phyloP scores from a whole-genome alignment of 345 rosid species.

The Salix caprea region DNA sequence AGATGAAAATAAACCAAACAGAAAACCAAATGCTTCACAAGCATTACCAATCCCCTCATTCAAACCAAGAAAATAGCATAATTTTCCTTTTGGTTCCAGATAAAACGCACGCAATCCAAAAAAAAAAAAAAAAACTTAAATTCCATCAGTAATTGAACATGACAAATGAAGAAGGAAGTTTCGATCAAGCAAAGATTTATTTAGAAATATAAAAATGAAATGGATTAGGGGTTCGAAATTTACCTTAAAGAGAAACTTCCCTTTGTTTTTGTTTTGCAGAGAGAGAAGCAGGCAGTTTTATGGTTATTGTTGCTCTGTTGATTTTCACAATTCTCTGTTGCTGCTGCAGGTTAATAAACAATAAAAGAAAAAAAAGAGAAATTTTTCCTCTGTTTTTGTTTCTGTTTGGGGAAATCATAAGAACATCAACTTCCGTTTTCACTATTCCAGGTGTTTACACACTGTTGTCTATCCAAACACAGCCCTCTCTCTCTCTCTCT shows the following conservation, averaged over 20 bases:
- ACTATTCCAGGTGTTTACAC: neutral
- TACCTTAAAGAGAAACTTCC: neutral
- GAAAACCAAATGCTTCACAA: neutral
- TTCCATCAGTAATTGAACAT: neutral
- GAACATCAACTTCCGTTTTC: neutral
- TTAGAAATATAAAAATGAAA: neutral
- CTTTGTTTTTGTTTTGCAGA: neutral
- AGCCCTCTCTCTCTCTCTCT: neutral
- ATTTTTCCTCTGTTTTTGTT: neutral
- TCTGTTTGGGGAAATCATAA: neutral
- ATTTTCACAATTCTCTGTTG: neutral
- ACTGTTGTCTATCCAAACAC: neutral
- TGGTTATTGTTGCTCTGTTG: neutral
- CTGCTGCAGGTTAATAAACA: neutral
- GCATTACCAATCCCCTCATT: neutral
- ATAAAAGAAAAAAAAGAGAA: neutral
- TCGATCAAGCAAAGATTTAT: neutral
- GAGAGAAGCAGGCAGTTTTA: no score
- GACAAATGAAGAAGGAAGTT: neutral
- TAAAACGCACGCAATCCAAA: neutral
- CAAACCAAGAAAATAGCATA: neutral
- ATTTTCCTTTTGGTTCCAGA: neutral
- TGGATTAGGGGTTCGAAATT: conserved; percentile 8
- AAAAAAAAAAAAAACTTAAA: neutral
- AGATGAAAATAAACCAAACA: neutral